These are phyloP conservation scores for Astraeus odoratus DNA, from an alignment of 768 basidiomycete genomes.

Conservation along the genomic window DNA sequence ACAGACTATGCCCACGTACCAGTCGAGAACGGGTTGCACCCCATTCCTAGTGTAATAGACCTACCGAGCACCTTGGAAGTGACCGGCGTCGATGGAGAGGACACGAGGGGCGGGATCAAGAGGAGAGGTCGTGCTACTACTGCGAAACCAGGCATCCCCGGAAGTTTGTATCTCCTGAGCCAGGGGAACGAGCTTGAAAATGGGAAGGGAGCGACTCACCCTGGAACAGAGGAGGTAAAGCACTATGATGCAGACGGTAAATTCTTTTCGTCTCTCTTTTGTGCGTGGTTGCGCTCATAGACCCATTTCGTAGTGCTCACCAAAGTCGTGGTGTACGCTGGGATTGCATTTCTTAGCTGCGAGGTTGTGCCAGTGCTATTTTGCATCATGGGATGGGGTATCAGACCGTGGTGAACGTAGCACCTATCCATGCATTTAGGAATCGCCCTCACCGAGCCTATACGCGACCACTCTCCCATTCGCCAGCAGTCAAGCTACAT, in stretches of 20 bases:
- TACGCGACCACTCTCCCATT: too few relatives aligned
- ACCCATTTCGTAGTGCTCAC: conserved; percentile 58
- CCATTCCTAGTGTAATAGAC: conserved; percentile 85
- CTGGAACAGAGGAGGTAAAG: conserved; percentile 33
- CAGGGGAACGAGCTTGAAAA: conserved; percentile 16
- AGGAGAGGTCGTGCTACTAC: conserved; percentile 16
- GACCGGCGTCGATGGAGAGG: conserved; percentile 37
- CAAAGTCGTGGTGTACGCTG: conserved; percentile 85
- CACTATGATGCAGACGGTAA: conserved; percentile 85
- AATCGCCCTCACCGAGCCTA: too few relatives aligned
- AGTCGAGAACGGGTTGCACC: conserved; percentile 48
- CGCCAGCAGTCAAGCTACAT: not conserved
- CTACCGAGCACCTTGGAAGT: conserved; percentile 43
- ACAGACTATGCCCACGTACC: conserved; percentile 79
- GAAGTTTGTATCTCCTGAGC: conserved; percentile 12
- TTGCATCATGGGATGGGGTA: conserved; percentile 63
- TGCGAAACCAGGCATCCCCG: conserved; percentile 5
- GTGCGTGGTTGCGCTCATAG: conserved; percentile 5
- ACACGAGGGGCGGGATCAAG: conserved; percentile 27
- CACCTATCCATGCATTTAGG: too few relatives aligned
- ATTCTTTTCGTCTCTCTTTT: conserved; percentile 18
- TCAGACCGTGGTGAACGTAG: conserved; percentile 30
- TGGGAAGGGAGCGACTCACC: conserved; percentile 25
- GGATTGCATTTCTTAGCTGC: conserved; percentile 66
- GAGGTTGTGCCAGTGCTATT: conserved; percentile 63